Evolutionary conservation across 1,284 basidiomycete genomes (phyloP).

Genomic region (Chalciporus sp.): DNA sequence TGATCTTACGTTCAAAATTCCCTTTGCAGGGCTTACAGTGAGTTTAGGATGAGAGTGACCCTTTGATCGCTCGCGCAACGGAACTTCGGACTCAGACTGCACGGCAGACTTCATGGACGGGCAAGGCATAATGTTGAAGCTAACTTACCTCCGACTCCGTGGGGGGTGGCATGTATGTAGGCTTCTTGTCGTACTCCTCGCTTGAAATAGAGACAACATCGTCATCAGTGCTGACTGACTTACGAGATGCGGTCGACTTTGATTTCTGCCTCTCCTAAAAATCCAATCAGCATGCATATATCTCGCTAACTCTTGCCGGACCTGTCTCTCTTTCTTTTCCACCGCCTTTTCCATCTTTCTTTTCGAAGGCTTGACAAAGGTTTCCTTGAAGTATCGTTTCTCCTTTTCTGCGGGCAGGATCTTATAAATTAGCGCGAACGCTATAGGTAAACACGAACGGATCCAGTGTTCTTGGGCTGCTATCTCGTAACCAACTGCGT

Average conservation of each 20-base stretch:
- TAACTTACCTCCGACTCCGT: constrained; percentile 20
- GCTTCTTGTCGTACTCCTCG: constrained; percentile 1
- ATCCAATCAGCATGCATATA: constrained; percentile 9
- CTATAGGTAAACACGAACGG: constrained; percentile 36
- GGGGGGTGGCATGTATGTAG: constrained; percentile 5
- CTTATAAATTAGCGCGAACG: background rate
- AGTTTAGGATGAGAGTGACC: constrained; percentile 5
- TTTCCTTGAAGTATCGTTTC: constrained; percentile 45
- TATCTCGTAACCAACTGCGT: constrained; percentile 44
- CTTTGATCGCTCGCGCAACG: constrained; percentile 4
- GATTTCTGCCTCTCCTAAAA: constrained; percentile 20
- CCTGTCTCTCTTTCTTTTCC: constrained; percentile 15
- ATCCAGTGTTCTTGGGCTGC: constrained; percentile 52
- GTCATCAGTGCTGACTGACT: constrained; percentile 11
- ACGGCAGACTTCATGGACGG: background rate
- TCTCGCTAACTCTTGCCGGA: background rate
- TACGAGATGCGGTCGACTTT: constrained; percentile 7
- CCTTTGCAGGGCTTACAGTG: constrained; percentile 1
- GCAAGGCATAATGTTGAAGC: background rate
- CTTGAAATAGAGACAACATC: constrained; percentile 13
- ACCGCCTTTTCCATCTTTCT: constrained; percentile 30
- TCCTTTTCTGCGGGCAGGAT: constrained; percentile 36
- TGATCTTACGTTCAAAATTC: constrained; percentile 15
- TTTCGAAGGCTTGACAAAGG: constrained; percentile 38
- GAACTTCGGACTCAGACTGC: constrained; percentile 23